Percentiles rank a stretch among this genome's conserved stretches.
Conservation (phyloP, 1,284 basidiomycete species). For the Marasmius sp. region DNA sequence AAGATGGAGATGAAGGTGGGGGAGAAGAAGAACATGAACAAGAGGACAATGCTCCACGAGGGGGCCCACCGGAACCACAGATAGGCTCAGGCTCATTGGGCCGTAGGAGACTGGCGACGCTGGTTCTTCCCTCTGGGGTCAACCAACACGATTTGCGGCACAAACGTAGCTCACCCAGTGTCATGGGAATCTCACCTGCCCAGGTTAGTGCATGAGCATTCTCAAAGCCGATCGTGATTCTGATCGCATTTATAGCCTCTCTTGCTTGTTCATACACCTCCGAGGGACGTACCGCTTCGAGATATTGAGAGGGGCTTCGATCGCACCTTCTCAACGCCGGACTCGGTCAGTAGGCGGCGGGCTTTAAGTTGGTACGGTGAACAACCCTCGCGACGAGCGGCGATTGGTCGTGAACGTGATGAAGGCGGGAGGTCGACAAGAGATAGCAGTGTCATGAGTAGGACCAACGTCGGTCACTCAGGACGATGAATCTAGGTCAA, state of each 20-base stretch:
- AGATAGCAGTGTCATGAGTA: conserved; percentile 15
- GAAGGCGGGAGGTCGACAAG: conserved; percentile 14
- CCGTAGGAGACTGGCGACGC: conserved; percentile 39
- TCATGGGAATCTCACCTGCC: conserved; percentile 72
- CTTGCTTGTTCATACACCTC: conserved; percentile 63
- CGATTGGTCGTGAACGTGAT: background rate
- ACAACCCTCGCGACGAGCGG: conserved; percentile 17
- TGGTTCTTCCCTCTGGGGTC: conserved; percentile 44
- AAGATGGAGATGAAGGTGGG: conserved; percentile 25
- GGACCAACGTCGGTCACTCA: background rate
- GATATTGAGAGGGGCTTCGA: conserved; percentile 30
- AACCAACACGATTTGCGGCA: conserved; percentile 45
- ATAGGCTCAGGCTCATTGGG: conserved; percentile 29
- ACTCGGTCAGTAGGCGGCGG: conserved; percentile 35
- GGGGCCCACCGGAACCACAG: conserved; percentile 23
- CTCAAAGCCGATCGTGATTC: background rate
- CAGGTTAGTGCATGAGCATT: conserved; percentile 43
- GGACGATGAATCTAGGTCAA: background rate
- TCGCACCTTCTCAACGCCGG: conserved; percentile 25
- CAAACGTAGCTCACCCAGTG: conserved; percentile 54
- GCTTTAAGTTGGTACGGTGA: conserved; percentile 47
- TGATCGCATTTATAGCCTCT: conserved; percentile 42
- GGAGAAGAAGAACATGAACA: conserved; percentile 19
- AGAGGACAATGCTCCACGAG: conserved; percentile 14
- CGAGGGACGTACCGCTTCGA: conserved; percentile 43